phyloP scores from a whole-genome alignment of 164 flowering plant genomes.

The Piper longum region DNA sequence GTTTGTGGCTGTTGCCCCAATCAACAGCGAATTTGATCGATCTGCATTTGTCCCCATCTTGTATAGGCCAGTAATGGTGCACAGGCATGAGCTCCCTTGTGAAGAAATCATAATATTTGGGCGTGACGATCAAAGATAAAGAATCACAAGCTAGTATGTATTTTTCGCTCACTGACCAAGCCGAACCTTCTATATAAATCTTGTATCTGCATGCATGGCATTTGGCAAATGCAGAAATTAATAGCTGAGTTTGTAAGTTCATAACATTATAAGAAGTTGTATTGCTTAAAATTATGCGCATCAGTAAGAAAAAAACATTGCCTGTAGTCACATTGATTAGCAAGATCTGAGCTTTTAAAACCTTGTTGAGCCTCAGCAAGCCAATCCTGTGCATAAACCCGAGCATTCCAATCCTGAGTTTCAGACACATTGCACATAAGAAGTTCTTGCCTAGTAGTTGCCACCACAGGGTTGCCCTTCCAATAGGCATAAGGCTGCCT shows the following conservation, averaged over 20 bases:
- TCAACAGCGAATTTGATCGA: slow-evolving; percentile 52
- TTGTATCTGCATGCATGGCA: slow-evolving; percentile 26
- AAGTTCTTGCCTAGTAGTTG: slow-evolving; percentile 23
- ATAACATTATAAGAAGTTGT: too few species aligned
- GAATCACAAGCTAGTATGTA: slow-evolving; percentile 61
- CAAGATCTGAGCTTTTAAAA: slow-evolving; percentile 31
- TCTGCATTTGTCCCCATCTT: slow-evolving; percentile 24
- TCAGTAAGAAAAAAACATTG: not conserved
- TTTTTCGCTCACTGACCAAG: slow-evolving; percentile 75
- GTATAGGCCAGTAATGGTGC: slow-evolving; percentile 64
- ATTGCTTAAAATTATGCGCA: not conserved
- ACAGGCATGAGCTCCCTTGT: slow-evolving; percentile 39
- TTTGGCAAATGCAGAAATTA: not conserved
- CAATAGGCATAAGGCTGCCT: slow-evolving; percentile 61
- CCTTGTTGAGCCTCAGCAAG: slow-evolving; percentile 21
- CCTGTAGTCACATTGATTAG: slow-evolving; percentile 54
- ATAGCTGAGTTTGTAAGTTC: too few species aligned
- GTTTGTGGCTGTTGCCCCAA: slow-evolving; percentile 51
- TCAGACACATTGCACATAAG: slow-evolving; percentile 29
- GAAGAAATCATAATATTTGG: slow-evolving; percentile 51
- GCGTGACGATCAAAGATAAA: slow-evolving; percentile 29
- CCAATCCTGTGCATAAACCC: slow-evolving; percentile 46
- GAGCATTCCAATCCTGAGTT: slow-evolving; percentile 39
- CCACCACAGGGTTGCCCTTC: slow-evolving; percentile 45
- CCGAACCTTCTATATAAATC: slow-evolving; percentile 50